Conservation (phyloP, 495 filamentous ascomycete species). For the Thozetella sp. region DNA sequence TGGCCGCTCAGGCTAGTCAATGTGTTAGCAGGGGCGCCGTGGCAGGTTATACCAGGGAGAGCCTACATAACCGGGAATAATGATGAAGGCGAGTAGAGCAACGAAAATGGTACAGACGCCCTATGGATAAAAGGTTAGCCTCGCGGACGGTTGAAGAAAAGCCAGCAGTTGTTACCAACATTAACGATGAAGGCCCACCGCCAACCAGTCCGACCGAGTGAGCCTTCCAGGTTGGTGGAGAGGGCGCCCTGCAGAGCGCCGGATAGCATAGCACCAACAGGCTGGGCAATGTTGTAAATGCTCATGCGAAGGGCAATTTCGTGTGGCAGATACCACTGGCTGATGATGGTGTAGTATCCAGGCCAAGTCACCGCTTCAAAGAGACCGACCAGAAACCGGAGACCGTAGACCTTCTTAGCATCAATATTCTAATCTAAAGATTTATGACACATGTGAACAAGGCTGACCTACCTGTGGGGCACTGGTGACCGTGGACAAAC, state of each 20-base stretch:
- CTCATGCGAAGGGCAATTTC: neutral
- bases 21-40: too few species aligned
- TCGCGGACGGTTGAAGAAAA: neutral
- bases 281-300: conserved; percentile 2
- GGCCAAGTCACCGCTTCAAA: neutral
- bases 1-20: neutral
- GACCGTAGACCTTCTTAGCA: neutral
- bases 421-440: neutral
- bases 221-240: neutral
- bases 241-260: neutral
- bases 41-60: neutral
- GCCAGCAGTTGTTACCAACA: neutral
- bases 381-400: neutral
- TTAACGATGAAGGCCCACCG: neutral
- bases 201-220: neutral
- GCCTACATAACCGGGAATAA: neutral
- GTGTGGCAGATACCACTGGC: conserved; percentile 2
- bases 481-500: too few species aligned
- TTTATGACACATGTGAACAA: neutral
- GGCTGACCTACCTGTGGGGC: neutral
- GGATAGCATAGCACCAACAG: neutral
- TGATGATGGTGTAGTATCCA: neutral
- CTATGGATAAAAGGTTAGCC: neutral
- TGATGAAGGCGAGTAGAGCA: neutral
- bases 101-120: neutral